Percentiles rank a stretch among this genome's conserved stretches.
These are phyloP conservation scores for Pichia californica DNA, from an alignment of 805 yeast species.

Conservation along the genomic window DNA sequence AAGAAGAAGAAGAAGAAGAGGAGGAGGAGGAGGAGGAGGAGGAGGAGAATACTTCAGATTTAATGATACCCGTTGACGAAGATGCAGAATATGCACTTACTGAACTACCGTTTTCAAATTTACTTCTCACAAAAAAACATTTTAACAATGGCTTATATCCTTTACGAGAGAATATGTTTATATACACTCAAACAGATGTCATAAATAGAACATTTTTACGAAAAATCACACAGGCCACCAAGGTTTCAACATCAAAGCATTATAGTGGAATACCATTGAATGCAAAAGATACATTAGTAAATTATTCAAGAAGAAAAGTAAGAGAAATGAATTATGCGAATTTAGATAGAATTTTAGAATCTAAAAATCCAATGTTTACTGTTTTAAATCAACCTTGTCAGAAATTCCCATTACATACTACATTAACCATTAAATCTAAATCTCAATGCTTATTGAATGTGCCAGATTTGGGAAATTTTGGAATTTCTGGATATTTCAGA, in stretches of 20 bases:
- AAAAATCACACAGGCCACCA: background rate
- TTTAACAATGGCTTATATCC: background rate
- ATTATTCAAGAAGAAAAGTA: background rate
- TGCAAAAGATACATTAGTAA: background rate
- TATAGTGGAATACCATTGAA: conserved; percentile 4
- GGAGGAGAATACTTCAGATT: too few species aligned
- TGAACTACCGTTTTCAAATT: background rate
- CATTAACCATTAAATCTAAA: background rate
- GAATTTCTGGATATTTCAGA: background rate
- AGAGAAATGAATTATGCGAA: background rate
- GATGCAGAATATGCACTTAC: background rate
- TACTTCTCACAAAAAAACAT: background rate
- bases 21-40: too few species aligned
- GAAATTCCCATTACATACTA: background rate
- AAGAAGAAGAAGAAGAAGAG: too few species aligned
- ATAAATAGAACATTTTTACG: background rate
- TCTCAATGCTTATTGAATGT: background rate
- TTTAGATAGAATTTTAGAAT: background rate
- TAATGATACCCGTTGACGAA: too few species aligned
- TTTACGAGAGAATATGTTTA: background rate
- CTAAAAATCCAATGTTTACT: conserved; percentile 4
- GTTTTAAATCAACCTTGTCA: conserved; percentile 4
- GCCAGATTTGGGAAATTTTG: background rate
- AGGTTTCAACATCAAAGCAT: background rate
- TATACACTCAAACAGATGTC: background rate